Evolutionary conservation across 129 eudicot genomes (phyloP), one percentile per base, ranked within the genome.

Genomic region (Sambucus nigra): DNA sequence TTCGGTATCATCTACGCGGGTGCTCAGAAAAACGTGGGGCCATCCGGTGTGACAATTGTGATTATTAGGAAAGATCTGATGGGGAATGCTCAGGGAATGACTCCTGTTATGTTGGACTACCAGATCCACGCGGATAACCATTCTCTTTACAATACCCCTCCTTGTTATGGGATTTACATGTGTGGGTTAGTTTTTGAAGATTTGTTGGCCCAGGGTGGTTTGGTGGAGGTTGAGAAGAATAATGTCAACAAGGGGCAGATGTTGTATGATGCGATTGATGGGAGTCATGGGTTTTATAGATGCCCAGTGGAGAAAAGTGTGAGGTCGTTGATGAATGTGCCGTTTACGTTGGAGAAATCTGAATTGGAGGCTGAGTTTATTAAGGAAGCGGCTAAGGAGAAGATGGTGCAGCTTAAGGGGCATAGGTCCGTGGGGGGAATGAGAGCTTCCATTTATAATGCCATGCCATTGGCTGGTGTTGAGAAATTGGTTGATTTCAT

Each of bases 391-490:
- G 87, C 87, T 0, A 73, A 75, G 52, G 91, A 86, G 88, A 71
- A 76, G 71, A 92, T 92, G 99, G 84, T 86, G 67, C 89, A 84
- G 47, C 83, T 92, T 18, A 92, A 92, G 76, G 99, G 99, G 29
- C 99, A 92, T 49, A 53, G 99, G 32, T 92, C 99, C 15, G 99
- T 92, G 60, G 99, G 99, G 10, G 99, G 99, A 2, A 82, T 92
- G 99, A 67, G 99, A 7, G 99, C 99, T 77, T 92, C 99, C 1
- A 86, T 92, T 12, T 92, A 92, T 29, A 92, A 92, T 76, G 99
- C 99, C 28, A 92, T 92, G 99, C 99, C 99, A 18, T 75, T 82
- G 74, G 94, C 99, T 73, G 99, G 99, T 41, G 94, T 92, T 42
- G 84, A 82, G 69, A 92, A 75, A 74, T 59, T 92, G 84, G 99